These are phyloP conservation scores for Solanum hybrid DNA, from an alignment of 305 asterid species.

Conservation along the genomic window DNA sequence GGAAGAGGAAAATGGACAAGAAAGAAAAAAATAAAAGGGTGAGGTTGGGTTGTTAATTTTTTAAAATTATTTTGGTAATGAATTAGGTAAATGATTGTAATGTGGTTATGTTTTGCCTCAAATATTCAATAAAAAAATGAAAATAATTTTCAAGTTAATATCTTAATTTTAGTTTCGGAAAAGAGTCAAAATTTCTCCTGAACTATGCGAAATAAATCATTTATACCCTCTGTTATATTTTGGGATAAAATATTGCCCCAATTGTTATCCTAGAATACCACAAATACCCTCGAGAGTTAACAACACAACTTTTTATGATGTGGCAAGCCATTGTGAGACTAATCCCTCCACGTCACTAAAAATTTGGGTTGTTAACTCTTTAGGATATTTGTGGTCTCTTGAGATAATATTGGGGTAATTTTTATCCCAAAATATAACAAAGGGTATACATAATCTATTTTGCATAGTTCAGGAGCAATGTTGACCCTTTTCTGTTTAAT, in stretches of 20 bases:
- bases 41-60: neutral
- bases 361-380: too few relatives aligned
- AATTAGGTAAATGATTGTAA: slow-evolving; percentile 3
- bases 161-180: neutral
- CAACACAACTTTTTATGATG: neutral
- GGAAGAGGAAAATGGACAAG: neutral
- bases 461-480: too few relatives aligned
- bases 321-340: rapidly evolving
- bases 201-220: too few relatives aligned
- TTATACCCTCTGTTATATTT: rapidly evolving
- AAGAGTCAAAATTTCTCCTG: too few relatives aligned
- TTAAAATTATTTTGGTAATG: neutral
- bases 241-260: neutral
- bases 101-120: neutral
- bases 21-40: neutral
- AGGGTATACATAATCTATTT: too few relatives aligned
- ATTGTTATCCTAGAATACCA: rapidly evolving
- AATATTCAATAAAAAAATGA: neutral
- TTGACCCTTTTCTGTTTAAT: rapidly evolving
- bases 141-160: neutral
- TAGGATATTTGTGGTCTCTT: neutral
- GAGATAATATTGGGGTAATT: rapidly evolving
- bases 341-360: neutral
- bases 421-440: too few relatives aligned
- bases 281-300: neutral